phyloP scores from a whole-genome alignment of 2,329 filamentous ascomycete species.

The Xylaria sp. region DNA sequence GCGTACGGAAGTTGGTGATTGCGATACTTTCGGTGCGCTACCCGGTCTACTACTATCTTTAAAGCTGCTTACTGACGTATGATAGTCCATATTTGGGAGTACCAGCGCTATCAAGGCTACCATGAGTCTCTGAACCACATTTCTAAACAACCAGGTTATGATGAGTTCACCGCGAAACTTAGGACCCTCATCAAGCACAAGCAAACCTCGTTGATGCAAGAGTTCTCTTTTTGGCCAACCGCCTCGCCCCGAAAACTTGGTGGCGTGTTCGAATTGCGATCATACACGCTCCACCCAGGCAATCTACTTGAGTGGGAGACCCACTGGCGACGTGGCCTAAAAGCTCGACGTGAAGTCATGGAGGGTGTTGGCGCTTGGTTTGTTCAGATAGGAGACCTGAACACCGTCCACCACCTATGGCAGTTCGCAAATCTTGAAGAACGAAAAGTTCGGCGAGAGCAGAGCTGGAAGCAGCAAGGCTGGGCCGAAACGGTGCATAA shows the following conservation, averaged over 20 bases:
- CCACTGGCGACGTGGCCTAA: constrained; percentile 93
- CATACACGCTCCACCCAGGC: constrained; percentile 94
- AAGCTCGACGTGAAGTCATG: constrained; percentile 95
- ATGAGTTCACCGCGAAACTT: constrained; percentile 84
- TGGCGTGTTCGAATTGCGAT: constrained; percentile 93
- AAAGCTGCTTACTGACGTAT: constrained; percentile 30
- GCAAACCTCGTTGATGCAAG: constrained; percentile 94
- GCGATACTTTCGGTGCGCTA: constrained; percentile 78
- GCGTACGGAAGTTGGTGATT: constrained; percentile 97
- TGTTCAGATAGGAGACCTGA: constrained; percentile 96
- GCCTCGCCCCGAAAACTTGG: constrained; percentile 89
- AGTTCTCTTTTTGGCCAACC: constrained; percentile 99
- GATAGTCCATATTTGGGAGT: constrained; percentile 98
- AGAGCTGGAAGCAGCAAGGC: constrained; percentile 94
- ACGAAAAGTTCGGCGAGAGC: constrained; percentile 86
- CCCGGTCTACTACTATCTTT: neutral
- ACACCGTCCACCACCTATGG: constrained; percentile 98
- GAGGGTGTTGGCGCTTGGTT: constrained; percentile 99
- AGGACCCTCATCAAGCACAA: constrained; percentile 87
- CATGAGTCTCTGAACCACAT: constrained; percentile 91
- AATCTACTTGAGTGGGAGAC: constrained; percentile 99
- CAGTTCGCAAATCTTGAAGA: constrained; percentile 98
- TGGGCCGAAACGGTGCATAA: constrained; percentile 99
- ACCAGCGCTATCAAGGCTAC: constrained; percentile 96
- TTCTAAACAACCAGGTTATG: constrained; percentile 82